Percentiles rank a stretch among this genome's conserved stretches.
phyloP scores from a whole-genome alignment of 2,329 filamentous ascomycete species.

The Trichoderma endophyticum region DNA sequence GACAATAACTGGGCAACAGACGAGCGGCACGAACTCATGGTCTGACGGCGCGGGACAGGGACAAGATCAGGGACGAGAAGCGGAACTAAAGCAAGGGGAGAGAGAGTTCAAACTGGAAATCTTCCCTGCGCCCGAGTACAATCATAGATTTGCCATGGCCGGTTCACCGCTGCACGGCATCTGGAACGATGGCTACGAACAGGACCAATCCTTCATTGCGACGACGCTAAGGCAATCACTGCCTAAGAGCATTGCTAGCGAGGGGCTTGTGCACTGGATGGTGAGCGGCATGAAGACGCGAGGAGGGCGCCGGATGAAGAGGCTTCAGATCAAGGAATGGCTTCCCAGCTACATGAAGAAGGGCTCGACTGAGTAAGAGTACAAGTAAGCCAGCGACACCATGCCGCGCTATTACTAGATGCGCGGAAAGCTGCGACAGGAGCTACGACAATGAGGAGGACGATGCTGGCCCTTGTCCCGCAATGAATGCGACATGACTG shows the following conservation, averaged over 20 bases:
- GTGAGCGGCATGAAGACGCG: constrained; percentile 24
- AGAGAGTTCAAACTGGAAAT: constrained; percentile 44
- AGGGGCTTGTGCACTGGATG: constrained; percentile 45
- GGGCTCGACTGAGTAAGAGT: not conserved
- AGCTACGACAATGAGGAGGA: not conserved
- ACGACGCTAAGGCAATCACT: constrained; percentile 38
- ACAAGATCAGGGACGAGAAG: not conserved
- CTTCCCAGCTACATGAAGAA: constrained; percentile 26
- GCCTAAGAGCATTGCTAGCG: constrained; percentile 36
- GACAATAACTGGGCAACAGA: not conserved
- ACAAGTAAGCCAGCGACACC: not conserved
- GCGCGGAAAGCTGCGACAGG: not conserved
- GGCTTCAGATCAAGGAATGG: constrained; percentile 25
- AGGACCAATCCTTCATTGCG: constrained; percentile 35
- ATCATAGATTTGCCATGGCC: constrained; percentile 38
- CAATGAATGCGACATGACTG: constrained; percentile 8
- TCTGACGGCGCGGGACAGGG: constrained; percentile 27
- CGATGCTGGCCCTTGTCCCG: not conserved
- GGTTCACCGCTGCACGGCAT: constrained; percentile 37
- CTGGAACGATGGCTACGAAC: constrained; percentile 39
- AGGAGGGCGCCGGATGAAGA: constrained; percentile 19
- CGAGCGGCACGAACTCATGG: not conserved
- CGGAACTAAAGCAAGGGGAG: constrained; percentile 17
- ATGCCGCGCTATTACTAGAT: not conserved
- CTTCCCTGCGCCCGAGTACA: constrained; percentile 37